Base-by-base conservation (phyloP, 306 rosid species). In the Medicago ruthenica region DNA sequence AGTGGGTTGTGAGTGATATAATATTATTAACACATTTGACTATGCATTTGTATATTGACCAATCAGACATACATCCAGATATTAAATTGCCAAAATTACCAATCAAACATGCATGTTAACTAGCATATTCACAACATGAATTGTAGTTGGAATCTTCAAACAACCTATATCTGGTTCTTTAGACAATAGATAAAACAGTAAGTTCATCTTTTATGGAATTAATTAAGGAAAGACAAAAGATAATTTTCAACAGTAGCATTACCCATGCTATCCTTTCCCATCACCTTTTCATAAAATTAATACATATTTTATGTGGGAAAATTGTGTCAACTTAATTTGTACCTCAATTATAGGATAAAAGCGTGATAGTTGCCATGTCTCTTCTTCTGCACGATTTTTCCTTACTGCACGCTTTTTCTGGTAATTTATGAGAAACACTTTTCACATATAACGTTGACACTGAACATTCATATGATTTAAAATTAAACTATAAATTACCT, bases 261-360 rank as follows among this genome's bases (percentile, higher is more conserved):
- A 41, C 15, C 34, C 53, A 37, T 45, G 24, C 22, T 42, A 47
- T 64, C 55, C 75, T 55, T 67, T 34, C 63, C 47, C 17, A 22
- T 37, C 11, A 76, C 45, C 60, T 17, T 66, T 73, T 50, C 37
- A 40, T 40, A 67, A 68, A 27, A 67, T 51, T 45, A 78, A 78
- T 51, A 68, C 40, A 21, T 39, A 75, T 58, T 55, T 75, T 5
- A 8, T 17, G 57, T 48, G 57, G 76, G 47, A 65, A 42, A 21
- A 58, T 74, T 34, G 51, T 42, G 16, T 63, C 27, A 80, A 74
- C 82, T 36, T 44, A 37, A 62, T 79, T 57, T n/a, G 20, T 85
- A 91, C 98, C 97, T 94, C 98, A 76, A 94, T 83, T 40, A 90
- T 84, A 79, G 98, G 98, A 80, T 90, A 94, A 81, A 94, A 94